A percentile compares a stretch with the other conserved stretches of the same genome.
Evolutionary conservation across 148 eudicot genomes (phyloP).

Genomic region (Silene uniflora): DNA sequence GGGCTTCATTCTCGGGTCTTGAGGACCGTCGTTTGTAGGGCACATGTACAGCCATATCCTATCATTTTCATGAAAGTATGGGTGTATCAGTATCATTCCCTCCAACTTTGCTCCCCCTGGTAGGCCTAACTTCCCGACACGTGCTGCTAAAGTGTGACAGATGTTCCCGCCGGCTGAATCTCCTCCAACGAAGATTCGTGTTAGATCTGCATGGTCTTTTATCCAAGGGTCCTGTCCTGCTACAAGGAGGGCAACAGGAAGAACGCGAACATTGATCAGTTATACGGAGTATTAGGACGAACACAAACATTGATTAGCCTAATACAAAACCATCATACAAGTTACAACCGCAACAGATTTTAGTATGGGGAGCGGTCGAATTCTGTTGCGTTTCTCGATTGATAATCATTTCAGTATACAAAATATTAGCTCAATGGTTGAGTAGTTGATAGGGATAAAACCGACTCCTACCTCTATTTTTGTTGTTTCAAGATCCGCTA

Average conservation of each 20-base stretch:
- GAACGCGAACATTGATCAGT: too few relatives aligned
- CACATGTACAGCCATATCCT: conserved; percentile 40
- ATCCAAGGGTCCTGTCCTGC: conserved; percentile 29
- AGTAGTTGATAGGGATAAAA: too few relatives aligned
- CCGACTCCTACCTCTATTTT: too few relatives aligned
- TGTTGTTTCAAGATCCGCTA: too few relatives aligned
- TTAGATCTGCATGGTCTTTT: conserved; percentile 26
- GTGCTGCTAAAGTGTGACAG: conserved; percentile 20
- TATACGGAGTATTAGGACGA: too few relatives aligned
- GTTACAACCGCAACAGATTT: too few relatives aligned
- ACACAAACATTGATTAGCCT: too few relatives aligned
- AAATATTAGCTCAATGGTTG: too few relatives aligned
- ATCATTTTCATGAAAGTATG: conserved; percentile 30
- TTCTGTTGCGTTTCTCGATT: too few relatives aligned
- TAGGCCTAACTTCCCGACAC: conserved; percentile 8
- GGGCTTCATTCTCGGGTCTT: conserved; percentile 36
- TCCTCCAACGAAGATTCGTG: conserved; percentile 34
- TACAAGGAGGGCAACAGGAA: not conserved
- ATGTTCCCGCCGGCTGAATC: conserved; percentile 52
- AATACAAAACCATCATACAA: too few relatives aligned
- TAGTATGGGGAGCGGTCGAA: too few relatives aligned
- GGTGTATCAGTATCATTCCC: conserved; percentile 32
- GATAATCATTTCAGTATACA: too few relatives aligned
- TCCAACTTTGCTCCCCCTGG: not conserved
- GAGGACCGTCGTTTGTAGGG: conserved; percentile 28